Conservation (phyloP, 164 flowering plant species). For the Santalum album region DNA sequence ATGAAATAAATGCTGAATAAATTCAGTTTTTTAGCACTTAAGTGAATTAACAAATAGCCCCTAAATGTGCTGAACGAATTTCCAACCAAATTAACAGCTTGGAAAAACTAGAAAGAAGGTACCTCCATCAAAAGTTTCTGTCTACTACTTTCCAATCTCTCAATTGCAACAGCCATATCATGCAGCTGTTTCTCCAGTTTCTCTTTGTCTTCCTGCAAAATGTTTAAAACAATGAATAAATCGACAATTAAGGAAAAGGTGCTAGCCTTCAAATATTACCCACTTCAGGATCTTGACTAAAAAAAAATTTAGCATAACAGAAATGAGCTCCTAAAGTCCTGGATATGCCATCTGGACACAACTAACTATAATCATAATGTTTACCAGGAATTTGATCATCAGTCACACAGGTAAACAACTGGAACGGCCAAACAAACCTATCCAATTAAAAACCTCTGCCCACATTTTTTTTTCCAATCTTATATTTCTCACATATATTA, state of each 20-base stretch:
- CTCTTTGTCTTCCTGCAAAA: constrained; percentile 74
- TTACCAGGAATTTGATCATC: no score
- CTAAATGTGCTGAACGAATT: background rate
- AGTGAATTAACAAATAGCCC: no score
- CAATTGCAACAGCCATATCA: constrained; percentile 87
- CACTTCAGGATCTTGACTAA: no score
- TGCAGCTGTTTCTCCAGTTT: constrained; percentile 89
- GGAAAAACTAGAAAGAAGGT: constrained; percentile 3
- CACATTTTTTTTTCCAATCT: no score
- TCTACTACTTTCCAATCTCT: constrained; percentile 82
- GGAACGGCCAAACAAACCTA: no score
- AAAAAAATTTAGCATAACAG: no score
- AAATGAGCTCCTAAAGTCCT: no score
- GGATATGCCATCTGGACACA: background rate
- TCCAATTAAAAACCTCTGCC: background rate
- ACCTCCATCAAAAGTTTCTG: constrained; percentile 92
- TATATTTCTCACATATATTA: no score
- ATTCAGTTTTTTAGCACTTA: no score
- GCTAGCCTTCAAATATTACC: background rate
- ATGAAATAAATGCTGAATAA: no score
- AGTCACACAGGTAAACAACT: no score
- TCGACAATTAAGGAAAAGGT: background rate
- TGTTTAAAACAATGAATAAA: constrained; percentile 19
- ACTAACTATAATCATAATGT: background rate
- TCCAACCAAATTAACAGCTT: constrained; percentile 1